Conservation (phyloP, 208 protist species). For the Vickermania ingenoplastis region DNA sequence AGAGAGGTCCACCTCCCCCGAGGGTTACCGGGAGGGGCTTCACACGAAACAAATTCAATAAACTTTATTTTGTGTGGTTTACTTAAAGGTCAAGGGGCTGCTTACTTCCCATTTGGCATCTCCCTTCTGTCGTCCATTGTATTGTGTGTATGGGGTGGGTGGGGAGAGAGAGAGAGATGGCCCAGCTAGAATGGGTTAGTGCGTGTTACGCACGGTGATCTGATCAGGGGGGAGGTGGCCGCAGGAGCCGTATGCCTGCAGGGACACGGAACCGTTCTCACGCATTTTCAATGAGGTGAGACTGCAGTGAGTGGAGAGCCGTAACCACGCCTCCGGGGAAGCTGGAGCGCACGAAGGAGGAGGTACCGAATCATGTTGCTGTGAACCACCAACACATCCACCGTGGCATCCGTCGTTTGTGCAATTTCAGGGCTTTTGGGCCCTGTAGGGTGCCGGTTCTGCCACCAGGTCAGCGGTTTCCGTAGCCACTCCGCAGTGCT, state of each 20-base stretch:
- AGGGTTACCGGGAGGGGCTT: no score
- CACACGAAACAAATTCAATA: no score
- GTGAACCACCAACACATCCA: slow-evolving; percentile 76
- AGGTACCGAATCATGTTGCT: slow-evolving; percentile 85
- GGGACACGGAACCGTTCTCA: slow-evolving; percentile 34
- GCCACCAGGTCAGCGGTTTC: not conserved
- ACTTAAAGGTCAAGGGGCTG: no score
- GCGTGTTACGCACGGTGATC: slow-evolving; percentile 42
- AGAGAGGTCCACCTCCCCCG: no score
- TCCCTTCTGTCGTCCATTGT: not conserved
- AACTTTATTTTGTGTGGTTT: no score
- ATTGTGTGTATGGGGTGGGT: no score
- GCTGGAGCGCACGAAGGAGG: slow-evolving; percentile 66
- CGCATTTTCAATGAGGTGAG: slow-evolving; percentile 52
- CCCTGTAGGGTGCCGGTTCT: not conserved
- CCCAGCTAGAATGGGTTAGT: slow-evolving; percentile 9
- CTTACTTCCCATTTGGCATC: slow-evolving; percentile 3
- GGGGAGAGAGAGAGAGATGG: no score
- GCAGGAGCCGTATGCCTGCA: slow-evolving; percentile 34
- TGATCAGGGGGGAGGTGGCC: slow-evolving; percentile 43
- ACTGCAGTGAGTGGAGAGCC: slow-evolving; percentile 57
- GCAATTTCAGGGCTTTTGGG: slow-evolving; percentile 6
- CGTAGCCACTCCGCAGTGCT: not conserved
- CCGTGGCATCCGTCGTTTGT: slow-evolving; percentile 17
- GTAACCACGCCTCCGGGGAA: slow-evolving; percentile 80